phyloP scores from a whole-genome alignment of 371 early-diverging fungal genomes.

The Mortierella sp. region DNA sequence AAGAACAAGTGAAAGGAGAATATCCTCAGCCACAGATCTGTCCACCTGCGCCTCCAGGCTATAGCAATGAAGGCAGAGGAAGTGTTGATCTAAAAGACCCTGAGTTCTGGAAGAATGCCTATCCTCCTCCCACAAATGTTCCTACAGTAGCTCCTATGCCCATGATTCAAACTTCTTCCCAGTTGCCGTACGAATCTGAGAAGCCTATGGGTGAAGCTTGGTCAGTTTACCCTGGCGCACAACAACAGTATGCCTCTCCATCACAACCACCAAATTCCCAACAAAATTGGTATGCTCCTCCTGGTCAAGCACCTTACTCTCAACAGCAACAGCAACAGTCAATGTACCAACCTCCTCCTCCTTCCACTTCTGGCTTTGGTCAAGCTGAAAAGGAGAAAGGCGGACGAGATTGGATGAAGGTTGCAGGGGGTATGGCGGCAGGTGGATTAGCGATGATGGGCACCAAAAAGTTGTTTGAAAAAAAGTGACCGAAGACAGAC shows the following conservation, averaged over 20 bases:
- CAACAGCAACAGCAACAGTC: constrained; percentile 20
- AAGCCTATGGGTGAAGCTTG: not conserved
- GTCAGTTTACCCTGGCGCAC: not conserved
- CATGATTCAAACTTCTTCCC: not conserved
- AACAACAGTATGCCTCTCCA: constrained; percentile 3
- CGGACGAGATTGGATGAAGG: constrained; percentile 43
- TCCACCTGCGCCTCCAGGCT: not conserved
- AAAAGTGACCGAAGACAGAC: constrained; percentile 29
- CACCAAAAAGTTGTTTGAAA: constrained; percentile 36
- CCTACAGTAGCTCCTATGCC: not conserved
- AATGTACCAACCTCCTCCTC: constrained; percentile 7
- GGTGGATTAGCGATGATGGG: constrained; percentile 43
- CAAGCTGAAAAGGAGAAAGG: constrained; percentile 4
- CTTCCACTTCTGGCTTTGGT: not conserved
- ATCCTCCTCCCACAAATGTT: constrained; percentile 23
- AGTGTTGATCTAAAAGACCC: constrained; percentile 14
- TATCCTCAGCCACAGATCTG: not conserved
- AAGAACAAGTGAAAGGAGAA: not conserved
- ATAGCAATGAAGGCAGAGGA: not conserved
- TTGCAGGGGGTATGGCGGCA: constrained; percentile 45
- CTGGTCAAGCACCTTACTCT: not conserved
- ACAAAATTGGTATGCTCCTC: constrained; percentile 7
- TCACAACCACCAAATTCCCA: constrained; percentile 4
- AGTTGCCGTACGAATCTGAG: not conserved
- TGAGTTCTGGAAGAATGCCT: constrained; percentile 37